Conservation (phyloP, 345 rosid genomes). For the Salix udensis region DNA sequence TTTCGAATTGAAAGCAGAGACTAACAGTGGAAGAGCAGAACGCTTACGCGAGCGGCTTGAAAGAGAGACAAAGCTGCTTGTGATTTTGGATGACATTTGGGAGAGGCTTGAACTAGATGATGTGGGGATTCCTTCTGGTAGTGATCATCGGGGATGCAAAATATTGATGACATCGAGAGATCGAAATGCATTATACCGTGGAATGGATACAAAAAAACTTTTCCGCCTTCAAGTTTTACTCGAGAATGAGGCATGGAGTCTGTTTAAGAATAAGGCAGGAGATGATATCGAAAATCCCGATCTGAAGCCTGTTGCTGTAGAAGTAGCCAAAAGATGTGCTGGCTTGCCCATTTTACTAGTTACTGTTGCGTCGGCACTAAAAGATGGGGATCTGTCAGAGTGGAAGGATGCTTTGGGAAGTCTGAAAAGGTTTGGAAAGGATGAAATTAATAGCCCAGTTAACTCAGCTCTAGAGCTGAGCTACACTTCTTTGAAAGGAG, state of each 20-base stretch:
- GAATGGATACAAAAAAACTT: background rate
- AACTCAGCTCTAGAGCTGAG: background rate
- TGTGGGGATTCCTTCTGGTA: background rate
- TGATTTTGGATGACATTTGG: conserved; percentile 15
- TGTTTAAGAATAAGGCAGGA: background rate
- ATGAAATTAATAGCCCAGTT: background rate
- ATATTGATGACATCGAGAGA: conserved; percentile 12
- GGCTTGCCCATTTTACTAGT: conserved; percentile 1
- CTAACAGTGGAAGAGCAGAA: background rate
- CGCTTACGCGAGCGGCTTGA: background rate
- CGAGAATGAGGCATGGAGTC: background rate
- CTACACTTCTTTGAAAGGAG: background rate
- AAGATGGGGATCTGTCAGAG: background rate
- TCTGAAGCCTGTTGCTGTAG: background rate
- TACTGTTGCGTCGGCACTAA: conserved; percentile 9
- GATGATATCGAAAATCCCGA: background rate
- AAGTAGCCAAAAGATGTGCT: conserved; percentile 9
- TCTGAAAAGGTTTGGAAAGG: background rate
- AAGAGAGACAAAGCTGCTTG: background rate
- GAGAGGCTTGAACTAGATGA: background rate
- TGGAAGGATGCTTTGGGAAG: conserved; percentile 15
- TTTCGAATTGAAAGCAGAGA: background rate
- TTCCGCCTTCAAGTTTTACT: background rate
- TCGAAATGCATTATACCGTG: background rate
- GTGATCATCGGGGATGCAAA: conserved; percentile 3